Evolutionary conservation across 106 monocot genomes (phyloP).

Genomic region (Platanthera guangdongensis): DNA sequence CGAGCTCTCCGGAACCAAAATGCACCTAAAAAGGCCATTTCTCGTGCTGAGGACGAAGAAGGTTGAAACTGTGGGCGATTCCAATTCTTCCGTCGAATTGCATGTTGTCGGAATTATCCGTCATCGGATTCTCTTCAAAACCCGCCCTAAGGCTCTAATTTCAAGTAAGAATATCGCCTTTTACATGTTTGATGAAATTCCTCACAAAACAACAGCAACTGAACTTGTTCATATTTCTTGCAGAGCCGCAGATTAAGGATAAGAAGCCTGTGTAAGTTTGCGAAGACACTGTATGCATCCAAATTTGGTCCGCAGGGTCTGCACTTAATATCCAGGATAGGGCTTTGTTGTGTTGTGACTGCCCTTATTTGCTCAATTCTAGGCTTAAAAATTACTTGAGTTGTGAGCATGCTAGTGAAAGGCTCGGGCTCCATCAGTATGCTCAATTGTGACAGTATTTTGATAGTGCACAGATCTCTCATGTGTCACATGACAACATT

Average conservation of each 20-base stretch:
- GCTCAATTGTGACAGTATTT: no score
- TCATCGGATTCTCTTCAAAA: slow-evolving; percentile 80
- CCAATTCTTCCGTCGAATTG: slow-evolving; percentile 25
- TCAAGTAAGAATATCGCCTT: slow-evolving; percentile 31
- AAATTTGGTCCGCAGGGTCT: no score
- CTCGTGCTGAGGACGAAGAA: slow-evolving; percentile 63
- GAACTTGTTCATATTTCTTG: not conserved
- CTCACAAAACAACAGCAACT: not conserved
- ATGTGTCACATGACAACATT: no score
- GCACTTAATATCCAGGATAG: no score
- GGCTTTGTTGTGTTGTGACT: no score
- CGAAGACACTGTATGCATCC: not conserved
- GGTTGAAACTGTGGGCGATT: not conserved
- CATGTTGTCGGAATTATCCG: slow-evolving; percentile 78
- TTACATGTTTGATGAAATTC: not conserved
- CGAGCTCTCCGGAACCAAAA: slow-evolving; percentile 68
- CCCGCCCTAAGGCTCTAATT: slow-evolving; percentile 74
- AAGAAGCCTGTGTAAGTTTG: not conserved
- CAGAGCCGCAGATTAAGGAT: slow-evolving; percentile 10
- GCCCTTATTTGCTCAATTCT: no score
- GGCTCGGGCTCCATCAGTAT: no score
- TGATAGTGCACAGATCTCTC: no score
- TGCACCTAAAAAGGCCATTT: slow-evolving; percentile 69
- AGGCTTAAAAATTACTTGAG: no score
- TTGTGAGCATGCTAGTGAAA: no score